Percentiles rank a stretch among this genome's conserved stretches.
These are phyloP conservation scores for Poteriospumella lacustris DNA, from an alignment of 108 stramenopile genomes.

Conservation along the genomic window DNA sequence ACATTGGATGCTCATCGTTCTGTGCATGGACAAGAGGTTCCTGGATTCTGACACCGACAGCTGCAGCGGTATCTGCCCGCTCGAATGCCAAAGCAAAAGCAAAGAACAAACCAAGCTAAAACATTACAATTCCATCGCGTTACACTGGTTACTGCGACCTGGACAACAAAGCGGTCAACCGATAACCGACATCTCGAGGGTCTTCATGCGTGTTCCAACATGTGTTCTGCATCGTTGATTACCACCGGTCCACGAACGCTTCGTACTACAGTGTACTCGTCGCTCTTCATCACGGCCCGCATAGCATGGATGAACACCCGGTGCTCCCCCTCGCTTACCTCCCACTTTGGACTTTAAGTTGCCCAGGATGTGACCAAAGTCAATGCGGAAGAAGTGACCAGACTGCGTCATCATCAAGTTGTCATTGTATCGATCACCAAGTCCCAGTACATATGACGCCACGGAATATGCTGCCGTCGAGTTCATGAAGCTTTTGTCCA, in stretches of 20 bases:
- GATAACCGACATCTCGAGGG: no score
- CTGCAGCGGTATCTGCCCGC: no score
- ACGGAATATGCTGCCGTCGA: conserved; percentile 61
- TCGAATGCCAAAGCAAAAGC: no score
- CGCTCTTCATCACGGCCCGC: conserved; percentile 29
- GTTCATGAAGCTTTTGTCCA: conserved; percentile 19
- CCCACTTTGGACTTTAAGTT: conserved; percentile 53
- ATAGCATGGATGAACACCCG: conserved; percentile 45
- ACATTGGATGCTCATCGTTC: no score
- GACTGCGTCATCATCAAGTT: conserved; percentile 59
- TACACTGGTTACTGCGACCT: no score
- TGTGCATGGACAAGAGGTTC: no score
- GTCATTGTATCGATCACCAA: conserved; percentile 66
- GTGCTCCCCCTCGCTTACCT: conserved; percentile 38
- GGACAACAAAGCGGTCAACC: no score
- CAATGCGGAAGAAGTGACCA: conserved; percentile 61
- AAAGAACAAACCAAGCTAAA: no score
- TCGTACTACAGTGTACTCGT: conserved; percentile 29
- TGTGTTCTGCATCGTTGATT: conserved; percentile 25
- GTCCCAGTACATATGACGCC: conserved; percentile 59
- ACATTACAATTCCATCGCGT: no score
- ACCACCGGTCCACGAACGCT: conserved; percentile 40
- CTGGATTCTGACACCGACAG: no score
- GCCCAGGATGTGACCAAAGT: conserved; percentile 59
- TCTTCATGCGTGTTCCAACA: conserved; percentile 13